phyloP scores from a whole-genome alignment of 1,139 yeast genomes.

The Candida glucosophila region DNA sequence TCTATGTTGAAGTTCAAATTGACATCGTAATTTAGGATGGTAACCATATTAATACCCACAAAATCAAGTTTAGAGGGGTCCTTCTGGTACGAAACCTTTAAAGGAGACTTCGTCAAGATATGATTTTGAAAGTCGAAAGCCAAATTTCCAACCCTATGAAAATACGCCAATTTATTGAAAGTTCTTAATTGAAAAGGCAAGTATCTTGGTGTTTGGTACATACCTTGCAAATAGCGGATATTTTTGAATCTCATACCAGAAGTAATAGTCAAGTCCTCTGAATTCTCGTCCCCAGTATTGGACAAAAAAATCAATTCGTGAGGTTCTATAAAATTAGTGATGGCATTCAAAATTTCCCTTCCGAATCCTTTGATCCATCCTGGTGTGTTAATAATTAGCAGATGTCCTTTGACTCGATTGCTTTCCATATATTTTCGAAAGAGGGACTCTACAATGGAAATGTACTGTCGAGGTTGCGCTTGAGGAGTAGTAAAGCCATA shows the following conservation, averaged over 20 bases:
- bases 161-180: constrained; percentile 42
- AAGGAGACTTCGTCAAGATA: constrained; percentile 39
- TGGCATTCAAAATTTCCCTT: constrained; percentile 47
- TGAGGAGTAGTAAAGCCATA: constrained; percentile 73
- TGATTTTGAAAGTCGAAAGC: constrained; percentile 42
- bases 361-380: constrained; percentile 96
- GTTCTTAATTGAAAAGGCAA: constrained; percentile 46
- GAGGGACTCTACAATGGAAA: constrained; percentile 36
- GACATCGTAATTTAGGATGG: constrained; percentile 26
- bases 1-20: constrained; percentile 17
- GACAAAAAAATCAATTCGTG: constrained; percentile 39
- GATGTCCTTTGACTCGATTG: constrained; percentile 22
- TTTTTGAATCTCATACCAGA: constrained; percentile 13
- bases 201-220: constrained; percentile 25
- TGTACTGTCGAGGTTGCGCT: constrained; percentile 54
- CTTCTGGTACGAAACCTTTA: constrained; percentile 35
- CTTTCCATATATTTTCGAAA: constrained; percentile 19
- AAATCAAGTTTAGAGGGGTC: constrained; percentile 11
- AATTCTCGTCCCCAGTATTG: constrained; percentile 11
- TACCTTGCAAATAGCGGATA: constrained; percentile 17
- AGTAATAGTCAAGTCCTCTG: constrained; percentile 17
- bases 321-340: constrained; percentile 44
- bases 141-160: constrained; percentile 30
- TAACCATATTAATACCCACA: constrained; percentile 28
- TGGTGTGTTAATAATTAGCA: constrained; percentile 69